A percentile compares a stretch with the other conserved stretches of the same genome.
Evolutionary conservation across 495 filamentous ascomycete genomes (phyloP).

Genomic region (Hypoxylon fragiforme): DNA sequence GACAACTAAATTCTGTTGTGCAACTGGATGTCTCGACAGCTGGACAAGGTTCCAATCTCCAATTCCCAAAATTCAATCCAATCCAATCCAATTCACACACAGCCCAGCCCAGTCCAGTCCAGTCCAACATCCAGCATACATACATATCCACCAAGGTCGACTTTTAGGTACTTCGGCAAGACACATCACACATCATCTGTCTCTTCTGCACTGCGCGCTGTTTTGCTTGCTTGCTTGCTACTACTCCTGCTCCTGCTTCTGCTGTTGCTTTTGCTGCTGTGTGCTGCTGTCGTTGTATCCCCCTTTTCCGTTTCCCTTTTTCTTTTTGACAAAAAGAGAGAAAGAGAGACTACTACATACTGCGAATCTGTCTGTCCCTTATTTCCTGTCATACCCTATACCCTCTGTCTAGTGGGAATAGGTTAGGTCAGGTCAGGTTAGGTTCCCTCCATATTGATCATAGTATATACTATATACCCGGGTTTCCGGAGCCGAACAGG

Average conservation of each 20-base stretch:
- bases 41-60: conserved; percentile 24
- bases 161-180: conserved; percentile 16
- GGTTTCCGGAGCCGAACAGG: conserved; percentile 27
- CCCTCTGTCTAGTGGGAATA: conserved; percentile 6
- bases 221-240: not conserved
- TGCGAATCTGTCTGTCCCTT: too few relatives aligned
- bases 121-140: too few relatives aligned
- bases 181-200: conserved; percentile 29
- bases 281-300: conserved; percentile 3
- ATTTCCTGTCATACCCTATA: not conserved
- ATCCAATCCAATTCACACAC: not conserved
- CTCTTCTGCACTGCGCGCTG: not conserved
- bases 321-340: too few relatives aligned
- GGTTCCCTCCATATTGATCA: conserved; percentile 4
- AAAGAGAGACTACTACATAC: too few relatives aligned
- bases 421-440: too few relatives aligned
- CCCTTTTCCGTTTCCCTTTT: conserved; percentile 6
- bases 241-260: conserved; percentile 1
- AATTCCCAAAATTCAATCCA: not conserved
- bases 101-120: too few relatives aligned
- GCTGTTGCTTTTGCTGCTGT: conserved; percentile 9
- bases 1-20: conserved; percentile 34
- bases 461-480: conserved; percentile 28
- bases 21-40: conserved; percentile 34
- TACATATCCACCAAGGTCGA: too few relatives aligned